Evolutionary conservation across 2,329 filamentous ascomycete genomes (phyloP).

Genomic region (Aspergillus proliferans): DNA sequence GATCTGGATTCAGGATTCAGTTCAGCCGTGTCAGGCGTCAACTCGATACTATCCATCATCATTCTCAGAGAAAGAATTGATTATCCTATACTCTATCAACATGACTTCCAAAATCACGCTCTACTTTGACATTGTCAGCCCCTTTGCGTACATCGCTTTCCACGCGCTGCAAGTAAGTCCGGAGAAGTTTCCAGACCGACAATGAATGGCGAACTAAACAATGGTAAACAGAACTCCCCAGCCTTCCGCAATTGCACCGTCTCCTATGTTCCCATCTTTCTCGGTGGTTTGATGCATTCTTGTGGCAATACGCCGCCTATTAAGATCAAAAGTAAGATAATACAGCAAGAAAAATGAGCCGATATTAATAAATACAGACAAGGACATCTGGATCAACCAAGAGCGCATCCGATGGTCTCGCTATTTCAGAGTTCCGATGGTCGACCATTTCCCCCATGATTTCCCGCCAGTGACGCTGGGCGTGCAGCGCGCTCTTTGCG

Average conservation of each 20-base stretch:
- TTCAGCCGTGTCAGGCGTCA: not conserved
- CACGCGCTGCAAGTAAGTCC: slow-evolving; percentile 47
- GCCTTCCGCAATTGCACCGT: slow-evolving; percentile 51
- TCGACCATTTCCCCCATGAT: slow-evolving; percentile 36
- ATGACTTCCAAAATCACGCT: slow-evolving; percentile 48
- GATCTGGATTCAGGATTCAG: not conserved
- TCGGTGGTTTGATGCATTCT: slow-evolving; percentile 54
- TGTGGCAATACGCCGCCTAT: slow-evolving; percentile 52
- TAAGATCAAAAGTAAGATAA: slow-evolving; percentile 47
- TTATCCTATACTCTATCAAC: slow-evolving; percentile 27
- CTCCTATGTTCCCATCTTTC: slow-evolving; percentile 53
- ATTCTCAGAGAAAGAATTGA: not conserved
- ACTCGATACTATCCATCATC: not conserved
- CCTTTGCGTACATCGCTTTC: slow-evolving; percentile 57
- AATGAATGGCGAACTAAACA: not conserved
- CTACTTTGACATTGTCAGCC: slow-evolving; percentile 55
- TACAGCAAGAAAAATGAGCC: not conserved
- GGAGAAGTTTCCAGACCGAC: not conserved
- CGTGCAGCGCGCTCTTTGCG: slow-evolving; percentile 48
- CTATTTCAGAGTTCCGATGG: slow-evolving; percentile 51
- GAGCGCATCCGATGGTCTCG: slow-evolving; percentile 52
- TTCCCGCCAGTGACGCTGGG: slow-evolving; percentile 51
- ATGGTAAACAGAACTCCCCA: slow-evolving; percentile 44
- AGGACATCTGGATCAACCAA: slow-evolving; percentile 50
- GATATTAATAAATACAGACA: slow-evolving; percentile 41